Percentiles rank a stretch among this genome's conserved stretches.
Evolutionary conservation across 768 basidiomycete genomes (phyloP).

Genomic region (Neoboletus subvelutipes): DNA sequence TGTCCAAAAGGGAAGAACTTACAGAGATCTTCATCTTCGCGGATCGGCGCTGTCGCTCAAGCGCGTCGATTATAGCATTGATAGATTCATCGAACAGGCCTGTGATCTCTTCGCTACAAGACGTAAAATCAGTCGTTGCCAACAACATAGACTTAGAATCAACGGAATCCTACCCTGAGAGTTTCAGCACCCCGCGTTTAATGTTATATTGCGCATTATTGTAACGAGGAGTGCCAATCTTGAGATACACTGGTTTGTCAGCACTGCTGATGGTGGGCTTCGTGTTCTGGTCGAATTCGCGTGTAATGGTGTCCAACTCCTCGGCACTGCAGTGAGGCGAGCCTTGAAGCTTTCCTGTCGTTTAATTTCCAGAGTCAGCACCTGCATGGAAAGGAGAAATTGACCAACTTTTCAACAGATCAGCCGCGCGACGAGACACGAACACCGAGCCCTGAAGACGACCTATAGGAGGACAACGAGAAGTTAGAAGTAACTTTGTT

Average conservation of each 20-base stretch:
- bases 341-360: conserved; percentile 9
- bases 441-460: conserved; percentile 47
- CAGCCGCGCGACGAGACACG: conserved; percentile 40
- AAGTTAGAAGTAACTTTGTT: neutral
- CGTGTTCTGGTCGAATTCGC: conserved; percentile 7
- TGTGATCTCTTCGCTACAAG: conserved; percentile 3
- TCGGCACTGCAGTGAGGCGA: neutral
- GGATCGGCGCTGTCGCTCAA: conserved; percentile 5
- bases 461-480: conserved; percentile 28
- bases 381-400: neutral
- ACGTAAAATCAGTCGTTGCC: neutral
- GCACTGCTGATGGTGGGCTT: conserved; percentile 1
- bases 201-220: conserved; percentile 4
- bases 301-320: neutral
- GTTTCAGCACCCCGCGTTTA: conserved; percentile 1
- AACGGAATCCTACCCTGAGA: conserved; percentile 3
- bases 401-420: conserved; percentile 34
- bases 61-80: conserved; percentile 12
- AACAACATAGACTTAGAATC: neutral
- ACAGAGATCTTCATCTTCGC: neutral
- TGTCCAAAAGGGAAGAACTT: neutral
- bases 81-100: conserved; percentile 8
- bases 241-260: conserved; percentile 1
- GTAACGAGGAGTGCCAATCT: neutral
- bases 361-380: neutral